A percentile compares a stretch with the other conserved stretches of the same genome.
phyloP scores from a whole-genome alignment of 129 eudicot genomes.

The Escallonia herrerae region DNA sequence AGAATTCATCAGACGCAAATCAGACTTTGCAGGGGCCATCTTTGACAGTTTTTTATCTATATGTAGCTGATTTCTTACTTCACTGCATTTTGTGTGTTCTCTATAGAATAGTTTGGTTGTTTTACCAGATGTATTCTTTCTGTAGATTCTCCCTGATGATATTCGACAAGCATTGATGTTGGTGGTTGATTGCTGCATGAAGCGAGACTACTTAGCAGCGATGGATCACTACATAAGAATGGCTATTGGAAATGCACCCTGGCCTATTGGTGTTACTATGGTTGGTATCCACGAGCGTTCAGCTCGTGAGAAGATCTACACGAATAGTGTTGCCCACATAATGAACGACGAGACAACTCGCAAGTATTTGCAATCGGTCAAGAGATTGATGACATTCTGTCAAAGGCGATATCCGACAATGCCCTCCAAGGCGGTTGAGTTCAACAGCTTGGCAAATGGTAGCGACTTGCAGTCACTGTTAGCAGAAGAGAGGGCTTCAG shows the following conservation, averaged over 20 bases:
- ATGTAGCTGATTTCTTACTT: too few relatives aligned
- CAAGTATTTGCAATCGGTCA: constrained; percentile 86
- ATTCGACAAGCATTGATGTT: constrained; percentile 67
- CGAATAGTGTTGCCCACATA: constrained; percentile 96
- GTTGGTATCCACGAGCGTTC: constrained; percentile 99
- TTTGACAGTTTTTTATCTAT: too few relatives aligned
- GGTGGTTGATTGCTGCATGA: constrained; percentile 74
- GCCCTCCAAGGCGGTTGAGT: constrained; percentile 65
- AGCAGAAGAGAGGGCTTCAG: constrained; percentile 25
- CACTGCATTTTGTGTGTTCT: too few relatives aligned
- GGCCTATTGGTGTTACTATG: constrained; percentile 99
- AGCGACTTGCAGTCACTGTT: constrained; percentile 50
- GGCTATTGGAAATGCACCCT: constrained; percentile 98
- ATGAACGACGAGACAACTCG: constrained; percentile 99
- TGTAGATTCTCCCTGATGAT: constrained; percentile 81
- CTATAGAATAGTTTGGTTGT: too few relatives aligned
- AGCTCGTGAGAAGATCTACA: constrained; percentile 95
- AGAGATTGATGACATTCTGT: constrained; percentile 89
- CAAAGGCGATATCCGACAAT: constrained; percentile 92
- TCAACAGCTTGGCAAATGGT: constrained; percentile 67
- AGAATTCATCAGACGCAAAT: too few relatives aligned
- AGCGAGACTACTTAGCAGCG: constrained; percentile 82
- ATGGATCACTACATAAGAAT: constrained; percentile 90
- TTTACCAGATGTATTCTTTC: not conserved
- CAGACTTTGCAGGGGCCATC: too few relatives aligned